Conservation (phyloP, 2,329 filamentous ascomycete species). For the Chaetomiaceae sp. region DNA sequence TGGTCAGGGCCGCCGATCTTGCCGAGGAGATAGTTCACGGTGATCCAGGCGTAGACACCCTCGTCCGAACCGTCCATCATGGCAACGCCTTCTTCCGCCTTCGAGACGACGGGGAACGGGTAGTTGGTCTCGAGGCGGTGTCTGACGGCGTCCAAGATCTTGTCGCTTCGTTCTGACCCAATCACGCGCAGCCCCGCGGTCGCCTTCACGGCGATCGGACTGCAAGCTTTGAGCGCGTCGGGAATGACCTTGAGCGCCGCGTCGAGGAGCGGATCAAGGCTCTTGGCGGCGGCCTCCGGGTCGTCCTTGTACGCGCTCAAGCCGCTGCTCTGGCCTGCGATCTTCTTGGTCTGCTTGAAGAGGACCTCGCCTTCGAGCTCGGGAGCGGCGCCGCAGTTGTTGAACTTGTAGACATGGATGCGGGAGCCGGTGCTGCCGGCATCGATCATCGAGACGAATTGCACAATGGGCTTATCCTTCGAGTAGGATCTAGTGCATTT, state of each 20-base stretch:
- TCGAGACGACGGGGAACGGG: conserved; percentile 88
- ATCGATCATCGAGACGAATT: conserved; percentile 98
- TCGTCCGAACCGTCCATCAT: conserved; percentile 98
- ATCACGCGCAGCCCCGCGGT: conserved; percentile 90
- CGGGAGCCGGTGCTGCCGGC: conserved; percentile 95
- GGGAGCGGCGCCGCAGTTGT: conserved; percentile 94
- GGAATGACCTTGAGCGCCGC: conserved; percentile 82
- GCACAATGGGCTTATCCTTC: conserved; percentile 85
- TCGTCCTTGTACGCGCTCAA: conserved; percentile 85
- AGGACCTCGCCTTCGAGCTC: conserved; percentile 81
- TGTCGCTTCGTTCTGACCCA: conserved; percentile 72
- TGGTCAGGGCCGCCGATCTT: conserved; percentile 94
- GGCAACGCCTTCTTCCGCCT: conserved; percentile 79
- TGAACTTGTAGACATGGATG: conserved; percentile 98
- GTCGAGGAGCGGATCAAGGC: conserved; percentile 81
- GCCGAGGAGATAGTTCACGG: conserved; percentile 94
- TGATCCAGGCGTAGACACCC: conserved; percentile 98
- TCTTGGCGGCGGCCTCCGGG: conserved; percentile 82
- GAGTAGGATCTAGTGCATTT: conserved; percentile 81
- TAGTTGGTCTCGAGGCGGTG: conserved; percentile 79
- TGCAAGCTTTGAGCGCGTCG: conserved; percentile 84
- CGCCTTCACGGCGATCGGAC: conserved; percentile 94
- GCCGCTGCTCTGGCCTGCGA: conserved; percentile 58
- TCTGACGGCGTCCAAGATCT: conserved; percentile 82
- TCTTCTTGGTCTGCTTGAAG: conserved; percentile 91